These are phyloP conservation scores for Ampelomyces quisqualis DNA, from an alignment of 2,329 filamentous ascomycete genomes.

Conservation along the genomic window DNA sequence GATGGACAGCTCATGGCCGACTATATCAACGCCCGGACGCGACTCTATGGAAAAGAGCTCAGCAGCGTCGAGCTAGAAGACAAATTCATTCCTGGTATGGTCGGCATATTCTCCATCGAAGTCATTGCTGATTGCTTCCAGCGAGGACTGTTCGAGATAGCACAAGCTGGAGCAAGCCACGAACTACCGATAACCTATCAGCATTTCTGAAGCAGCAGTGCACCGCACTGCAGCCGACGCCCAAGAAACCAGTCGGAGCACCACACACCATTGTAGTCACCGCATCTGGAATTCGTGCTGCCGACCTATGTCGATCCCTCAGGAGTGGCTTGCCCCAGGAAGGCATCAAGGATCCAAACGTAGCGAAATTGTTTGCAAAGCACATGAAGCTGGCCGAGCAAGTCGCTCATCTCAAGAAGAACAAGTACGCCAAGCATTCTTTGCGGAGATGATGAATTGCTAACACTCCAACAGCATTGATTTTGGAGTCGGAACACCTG, in stretches of 20 bases:
- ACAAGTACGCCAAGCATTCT: constrained; percentile 49
- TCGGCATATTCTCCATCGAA: not conserved
- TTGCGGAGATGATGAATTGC: not conserved
- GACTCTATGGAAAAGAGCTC: constrained; percentile 75
- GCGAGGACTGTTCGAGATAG: constrained; percentile 77
- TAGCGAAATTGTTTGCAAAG: constrained; percentile 95
- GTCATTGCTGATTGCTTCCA: constrained; percentile 40
- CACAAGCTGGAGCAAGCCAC: constrained; percentile 66
- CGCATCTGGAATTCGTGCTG: constrained; percentile 78
- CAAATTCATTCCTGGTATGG: constrained; percentile 72
- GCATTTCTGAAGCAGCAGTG: constrained; percentile 72
- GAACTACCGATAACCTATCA: constrained; percentile 72
- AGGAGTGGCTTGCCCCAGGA: constrained; percentile 55
- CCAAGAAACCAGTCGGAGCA: constrained; percentile 60
- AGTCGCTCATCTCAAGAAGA: constrained; percentile 69
- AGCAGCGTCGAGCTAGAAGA: constrained; percentile 84
- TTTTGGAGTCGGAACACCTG: constrained; percentile 87
- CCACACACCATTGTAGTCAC: constrained; percentile 86
- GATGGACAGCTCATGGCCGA: constrained; percentile 81
- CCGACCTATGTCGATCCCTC: constrained; percentile 78
- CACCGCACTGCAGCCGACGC: constrained; percentile 62
- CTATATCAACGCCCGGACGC: constrained; percentile 76
- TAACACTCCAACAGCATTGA: constrained; percentile 62
- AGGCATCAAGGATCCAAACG: constrained; percentile 64
- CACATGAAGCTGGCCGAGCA: constrained; percentile 95